Evolutionary conservation across 1,139 yeast genomes (phyloP), one percentile per base, ranked within the genome.

Genomic region (Magnusiomyces magnusii): DNA sequence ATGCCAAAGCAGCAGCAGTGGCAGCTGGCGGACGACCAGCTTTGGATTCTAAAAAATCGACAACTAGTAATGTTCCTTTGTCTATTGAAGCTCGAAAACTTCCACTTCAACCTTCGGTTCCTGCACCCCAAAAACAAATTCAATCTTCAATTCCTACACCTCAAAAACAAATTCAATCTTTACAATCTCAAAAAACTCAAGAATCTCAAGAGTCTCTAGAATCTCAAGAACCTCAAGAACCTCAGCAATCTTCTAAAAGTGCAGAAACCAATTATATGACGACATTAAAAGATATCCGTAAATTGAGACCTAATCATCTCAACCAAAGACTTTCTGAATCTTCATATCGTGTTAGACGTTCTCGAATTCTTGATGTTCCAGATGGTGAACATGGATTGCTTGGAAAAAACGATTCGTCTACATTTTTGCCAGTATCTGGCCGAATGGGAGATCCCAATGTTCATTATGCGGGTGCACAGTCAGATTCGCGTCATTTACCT

Each of bases 261-360:
- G 36, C 36, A n/a, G 36, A 31, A 9, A 81, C 81, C 34, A 51
- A 51, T 19, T 87, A 86, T 69, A 80, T 86, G 58, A 80, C 85
- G 61, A 87, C 95, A 0, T 71, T 91, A 55, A 82, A 83, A 56
- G 96, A 91, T 70, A 87, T 91, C 28, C 86, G 93, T 47, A 77
- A 91, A 57, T 75, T 90, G 68, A 78, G 95, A 65, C 85, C 93
- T 31, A 13, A 31, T 31, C 80, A 96, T 68, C 88, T 87, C 66
- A 82, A 84, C 63, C 85, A 87, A 55, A 80, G 79, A 57, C 75
- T 86, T 13, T 80, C 86, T 0, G 81, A 80, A 58, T 80, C 86
- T 25, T 73, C 83, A 67, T 76, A 83, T 70, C 74, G 75, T 81
- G 80, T 87, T 69, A 67, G 91, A 71, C 74, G 84, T 76, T 73